Percentiles rank a stretch among this genome's conserved stretches.
Conservation (phyloP, 2,329 filamentous ascomycete genomes). For the Diaporthe vaccinii region DNA sequence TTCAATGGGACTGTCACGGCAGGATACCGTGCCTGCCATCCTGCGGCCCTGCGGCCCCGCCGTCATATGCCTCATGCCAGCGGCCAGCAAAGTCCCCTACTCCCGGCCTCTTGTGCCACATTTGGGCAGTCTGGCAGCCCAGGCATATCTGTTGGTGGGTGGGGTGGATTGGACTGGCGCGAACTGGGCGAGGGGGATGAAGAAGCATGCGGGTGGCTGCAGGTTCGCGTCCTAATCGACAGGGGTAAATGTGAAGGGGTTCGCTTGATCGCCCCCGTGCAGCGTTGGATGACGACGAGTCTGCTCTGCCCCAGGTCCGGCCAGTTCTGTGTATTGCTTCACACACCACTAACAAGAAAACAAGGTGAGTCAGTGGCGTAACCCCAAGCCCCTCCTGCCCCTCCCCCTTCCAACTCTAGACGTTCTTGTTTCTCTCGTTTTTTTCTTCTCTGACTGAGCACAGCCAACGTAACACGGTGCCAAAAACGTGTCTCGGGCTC, state of each 20-base stretch:
- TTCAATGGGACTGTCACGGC: slow-evolving; percentile 11
- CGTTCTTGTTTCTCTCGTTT: neutral
- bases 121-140: neutral
- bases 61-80: neutral
- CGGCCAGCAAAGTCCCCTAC: neutral
- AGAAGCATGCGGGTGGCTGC: slow-evolving; percentile 29
- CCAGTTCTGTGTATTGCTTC: slow-evolving; percentile 23
- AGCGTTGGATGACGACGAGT: neutral
- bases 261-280: neutral
- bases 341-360: slow-evolving; percentile 19
- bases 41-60: neutral
- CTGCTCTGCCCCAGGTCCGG: neutral
- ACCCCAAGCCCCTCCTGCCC: neutral
- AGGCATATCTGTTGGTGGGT: neutral
- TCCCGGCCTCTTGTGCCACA: slow-evolving; percentile 1
- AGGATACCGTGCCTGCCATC: slow-evolving; percentile 13
- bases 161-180: neutral
- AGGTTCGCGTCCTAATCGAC: slow-evolving; percentile 15
- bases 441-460: neutral
- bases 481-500: slow-evolving; percentile 19
- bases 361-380: slow-evolving; percentile 31
- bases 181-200: neutral
- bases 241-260: slow-evolving; percentile 15
- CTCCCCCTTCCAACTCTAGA: neutral
- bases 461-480: slow-evolving; percentile 11